Evolutionary conservation across 768 basidiomycete species (phyloP), one percentile per base, ranked within the genome.

Genomic region (Cystofilobasidium macerans): DNA sequence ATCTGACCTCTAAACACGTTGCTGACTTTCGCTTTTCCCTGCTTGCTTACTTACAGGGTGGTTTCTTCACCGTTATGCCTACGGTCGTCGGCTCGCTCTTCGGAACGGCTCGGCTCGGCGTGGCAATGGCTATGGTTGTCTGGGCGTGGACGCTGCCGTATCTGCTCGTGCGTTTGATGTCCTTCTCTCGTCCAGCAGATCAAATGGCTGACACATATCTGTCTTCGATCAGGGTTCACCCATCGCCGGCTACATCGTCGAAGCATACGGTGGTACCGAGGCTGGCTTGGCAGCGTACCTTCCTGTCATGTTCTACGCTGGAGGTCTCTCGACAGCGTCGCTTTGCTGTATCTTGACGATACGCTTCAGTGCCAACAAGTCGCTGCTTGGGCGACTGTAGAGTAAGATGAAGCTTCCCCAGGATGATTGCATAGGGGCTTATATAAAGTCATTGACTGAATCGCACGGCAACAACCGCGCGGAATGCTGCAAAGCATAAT

Each of bases 151-250:
- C 36, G 18, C 28, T 16, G 11, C 30, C 54, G 20, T 57, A 18
- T 16, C 24, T 57, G 9, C 3, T 47, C n/a, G 45, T 47, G 45
- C 3, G 45, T 47, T 8, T 2, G 20, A 6, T n/a, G 5, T 47
- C n/a, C n/a, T n/a, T n/a, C n/a, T n/a, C n/a, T n/a, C n/a, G n/a
- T n/a, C n/a, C n/a, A n/a, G n/a, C n/a, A n/a, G n/a, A n/a, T n/a
- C n/a, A n/a, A n/a, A n/a, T n/a, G n/a, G n/a, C n/a, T n/a, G n/a
- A n/a, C n/a, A n/a, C n/a, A n/a, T n/a, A n/a, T n/a, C n/a, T n/a
- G n/a, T n/a, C n/a, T n/a, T n/a, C n/a, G n/a, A n/a, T n/a, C 45
- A 47, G 45, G 54, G 54, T 8, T 32, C 54, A n/a, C 54, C 54
- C 5, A 57, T 57, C 14, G 54, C 54, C 7, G 54, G 54, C 32